phyloP scores from a whole-genome alignment of 1,284 basidiomycete genomes.

The Ceratobasidium sp. region DNA sequence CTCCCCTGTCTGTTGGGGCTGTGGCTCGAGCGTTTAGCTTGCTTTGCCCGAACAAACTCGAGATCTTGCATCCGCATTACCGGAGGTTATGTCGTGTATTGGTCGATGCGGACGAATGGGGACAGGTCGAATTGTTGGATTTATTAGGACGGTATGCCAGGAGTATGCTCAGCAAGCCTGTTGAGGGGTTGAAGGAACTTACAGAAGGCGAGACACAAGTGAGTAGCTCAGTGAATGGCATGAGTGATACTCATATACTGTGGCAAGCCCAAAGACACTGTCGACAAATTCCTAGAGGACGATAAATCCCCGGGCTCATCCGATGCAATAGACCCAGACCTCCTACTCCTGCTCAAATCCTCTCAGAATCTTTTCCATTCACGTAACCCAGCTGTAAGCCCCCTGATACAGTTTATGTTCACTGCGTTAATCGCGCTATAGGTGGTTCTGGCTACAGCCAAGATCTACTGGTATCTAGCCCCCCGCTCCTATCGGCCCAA shows the following conservation, averaged over 20 bases:
- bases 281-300: slow-evolving; percentile 49
- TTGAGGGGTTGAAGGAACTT: slow-evolving; percentile 52
- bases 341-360: slow-evolving; percentile 81
- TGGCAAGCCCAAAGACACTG: slow-evolving; percentile 12
- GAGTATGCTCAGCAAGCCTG: slow-evolving; percentile 84
- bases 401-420: slow-evolving; percentile 16
- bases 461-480: slow-evolving; percentile 80
- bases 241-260: slow-evolving; percentile 20
- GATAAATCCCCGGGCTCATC: slow-evolving; percentile 30
- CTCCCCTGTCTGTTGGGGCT: slow-evolving; percentile 89
- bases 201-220: slow-evolving; percentile 51
- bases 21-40: slow-evolving; percentile 87
- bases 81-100: slow-evolving; percentile 86
- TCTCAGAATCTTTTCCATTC: slow-evolving; percentile 85
- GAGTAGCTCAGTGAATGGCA: neutral
- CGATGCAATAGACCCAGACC: slow-evolving; percentile 77
- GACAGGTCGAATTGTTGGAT: slow-evolving; percentile 85
- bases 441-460: slow-evolving; percentile 82
- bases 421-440: slow-evolving; percentile 53
- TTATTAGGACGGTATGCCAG: slow-evolving; percentile 87
- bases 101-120: slow-evolving; percentile 96
- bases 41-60: slow-evolving; percentile 85
- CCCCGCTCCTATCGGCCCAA: slow-evolving; percentile 69
- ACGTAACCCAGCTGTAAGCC: slow-evolving; percentile 83
- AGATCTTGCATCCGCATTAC: slow-evolving; percentile 91